phyloP scores from a whole-genome alignment of 208 protist species.

The Tritrichomonas foetus region DNA sequence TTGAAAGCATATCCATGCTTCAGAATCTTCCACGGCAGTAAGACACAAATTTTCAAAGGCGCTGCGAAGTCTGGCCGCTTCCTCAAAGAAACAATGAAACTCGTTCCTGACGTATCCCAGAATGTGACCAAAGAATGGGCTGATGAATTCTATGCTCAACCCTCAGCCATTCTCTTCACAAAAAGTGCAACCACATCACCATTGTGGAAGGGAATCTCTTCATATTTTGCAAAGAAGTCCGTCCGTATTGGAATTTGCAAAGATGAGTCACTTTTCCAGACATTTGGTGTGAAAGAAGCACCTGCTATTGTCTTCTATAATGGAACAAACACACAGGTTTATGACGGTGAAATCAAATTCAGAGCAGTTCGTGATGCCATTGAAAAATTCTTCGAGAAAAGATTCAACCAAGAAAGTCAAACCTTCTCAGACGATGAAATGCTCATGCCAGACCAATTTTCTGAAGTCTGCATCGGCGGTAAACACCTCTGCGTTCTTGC shows the following conservation, averaged over 20 bases:
- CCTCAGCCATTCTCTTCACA: background rate
- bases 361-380: background rate
- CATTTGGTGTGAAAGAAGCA: background rate
- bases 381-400: background rate
- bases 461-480: background rate
- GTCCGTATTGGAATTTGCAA: background rate
- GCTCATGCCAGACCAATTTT: background rate
- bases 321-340: background rate
- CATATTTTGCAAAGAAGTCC: slow-evolving; percentile 3
- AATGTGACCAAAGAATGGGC: background rate
- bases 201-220: background rate
- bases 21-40: background rate
- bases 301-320: slow-evolving; percentile 14
- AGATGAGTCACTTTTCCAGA: background rate
- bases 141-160: background rate
- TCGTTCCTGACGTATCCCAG: background rate
- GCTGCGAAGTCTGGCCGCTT: background rate
- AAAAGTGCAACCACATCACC: background rate
- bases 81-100: background rate
- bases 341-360: background rate
- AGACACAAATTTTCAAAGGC: background rate
- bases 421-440: background rate
- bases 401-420: background rate
- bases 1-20: background rate
- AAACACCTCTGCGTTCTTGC: background rate